Evolutionary conservation across 306 rosid species (phyloP).

Genomic region (Casuarina equisetifolia): DNA sequence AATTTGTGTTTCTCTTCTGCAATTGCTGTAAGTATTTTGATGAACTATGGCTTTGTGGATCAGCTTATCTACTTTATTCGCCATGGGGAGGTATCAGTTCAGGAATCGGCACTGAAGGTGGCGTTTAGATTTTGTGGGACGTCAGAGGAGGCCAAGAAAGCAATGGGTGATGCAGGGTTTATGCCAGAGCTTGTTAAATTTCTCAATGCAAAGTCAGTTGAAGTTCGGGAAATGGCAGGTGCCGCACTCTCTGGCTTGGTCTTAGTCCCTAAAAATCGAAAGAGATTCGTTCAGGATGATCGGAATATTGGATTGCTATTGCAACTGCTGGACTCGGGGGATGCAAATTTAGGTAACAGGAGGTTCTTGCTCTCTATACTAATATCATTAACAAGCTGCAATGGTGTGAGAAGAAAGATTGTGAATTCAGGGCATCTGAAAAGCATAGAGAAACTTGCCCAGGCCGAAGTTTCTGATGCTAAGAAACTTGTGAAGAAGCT

Average conservation of each 20-base stretch:
- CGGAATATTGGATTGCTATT: slow-evolving; percentile 55
- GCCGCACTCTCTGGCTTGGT: slow-evolving; percentile 72
- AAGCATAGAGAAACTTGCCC: slow-evolving; percentile 83
- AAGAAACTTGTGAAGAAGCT: slow-evolving; percentile 81
- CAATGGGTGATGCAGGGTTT: slow-evolving; percentile 68
- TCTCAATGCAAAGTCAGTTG: slow-evolving; percentile 71
- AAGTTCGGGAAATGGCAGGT: slow-evolving; percentile 80
- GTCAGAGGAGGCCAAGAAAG: slow-evolving; percentile 75
- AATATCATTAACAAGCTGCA: slow-evolving; percentile 71
- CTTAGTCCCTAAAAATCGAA: slow-evolving; percentile 66
- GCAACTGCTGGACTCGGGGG: slow-evolving; percentile 60
- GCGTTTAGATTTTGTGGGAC: slow-evolving; percentile 54
- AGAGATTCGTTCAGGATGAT: slow-evolving; percentile 74
- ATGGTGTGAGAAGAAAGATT: slow-evolving; percentile 79
- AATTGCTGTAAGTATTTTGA: slow-evolving; percentile 42
- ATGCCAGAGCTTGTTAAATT: slow-evolving; percentile 78
- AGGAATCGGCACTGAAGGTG: slow-evolving; percentile 72
- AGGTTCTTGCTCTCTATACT: slow-evolving; percentile 64
- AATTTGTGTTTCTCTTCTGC: slow-evolving; percentile 54
- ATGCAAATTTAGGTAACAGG: slow-evolving; percentile 55
- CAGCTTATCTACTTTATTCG: slow-evolving; percentile 58
- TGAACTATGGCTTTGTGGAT: slow-evolving; percentile 62
- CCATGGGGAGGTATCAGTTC: slow-evolving; percentile 66
- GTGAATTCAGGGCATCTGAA: slow-evolving; percentile 64
- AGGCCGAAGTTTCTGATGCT: slow-evolving; percentile 77